Conservation (phyloP, 2,329 filamentous ascomycete species). For the Zalaria obscura region DNA sequence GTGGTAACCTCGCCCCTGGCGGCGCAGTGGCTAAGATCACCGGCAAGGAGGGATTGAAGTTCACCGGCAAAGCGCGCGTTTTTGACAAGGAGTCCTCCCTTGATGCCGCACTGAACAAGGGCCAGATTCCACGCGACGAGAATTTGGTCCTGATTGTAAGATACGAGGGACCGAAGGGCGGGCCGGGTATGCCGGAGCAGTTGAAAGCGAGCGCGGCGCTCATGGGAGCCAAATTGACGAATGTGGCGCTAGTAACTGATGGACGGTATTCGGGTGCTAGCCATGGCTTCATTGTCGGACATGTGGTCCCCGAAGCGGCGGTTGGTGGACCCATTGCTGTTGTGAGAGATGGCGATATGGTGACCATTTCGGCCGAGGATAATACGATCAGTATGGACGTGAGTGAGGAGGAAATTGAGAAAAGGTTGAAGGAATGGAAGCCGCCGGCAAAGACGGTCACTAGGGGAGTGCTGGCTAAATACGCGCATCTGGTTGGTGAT, state of each 20-base stretch:
- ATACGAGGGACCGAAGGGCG: constrained; percentile 70
- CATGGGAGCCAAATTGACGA: constrained; percentile 59
- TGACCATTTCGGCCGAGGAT: constrained; percentile 67
- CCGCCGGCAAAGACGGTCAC: constrained; percentile 58
- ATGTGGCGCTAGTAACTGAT: constrained; percentile 61
- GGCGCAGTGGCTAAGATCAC: constrained; percentile 94
- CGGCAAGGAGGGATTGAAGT: constrained; percentile 76
- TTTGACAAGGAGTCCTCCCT: constrained; percentile 79
- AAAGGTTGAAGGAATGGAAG: constrained; percentile 52
- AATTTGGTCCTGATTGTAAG: constrained; percentile 83
- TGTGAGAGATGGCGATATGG: constrained; percentile 65
- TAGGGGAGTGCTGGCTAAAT: constrained; percentile 79
- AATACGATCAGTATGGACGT: constrained; percentile 63
- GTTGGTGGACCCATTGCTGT: constrained; percentile 75
- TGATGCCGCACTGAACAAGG: constrained; percentile 56
- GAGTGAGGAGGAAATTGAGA: constrained; percentile 53
- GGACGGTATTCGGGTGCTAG: constrained; percentile 67
- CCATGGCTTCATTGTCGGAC: constrained; percentile 77
- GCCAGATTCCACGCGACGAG: constrained; percentile 57
- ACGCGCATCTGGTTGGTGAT: constrained; percentile 75
- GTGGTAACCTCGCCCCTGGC: constrained; percentile 74
- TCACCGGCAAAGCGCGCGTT: constrained; percentile 67
- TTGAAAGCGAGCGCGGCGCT: constrained; percentile 58
- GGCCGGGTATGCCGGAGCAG: constrained; percentile 65
- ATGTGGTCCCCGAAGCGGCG: constrained; percentile 77